Conservation (phyloP, 192 early-diverging fungal genomes). For the Chytriomyces sp. region DNA sequence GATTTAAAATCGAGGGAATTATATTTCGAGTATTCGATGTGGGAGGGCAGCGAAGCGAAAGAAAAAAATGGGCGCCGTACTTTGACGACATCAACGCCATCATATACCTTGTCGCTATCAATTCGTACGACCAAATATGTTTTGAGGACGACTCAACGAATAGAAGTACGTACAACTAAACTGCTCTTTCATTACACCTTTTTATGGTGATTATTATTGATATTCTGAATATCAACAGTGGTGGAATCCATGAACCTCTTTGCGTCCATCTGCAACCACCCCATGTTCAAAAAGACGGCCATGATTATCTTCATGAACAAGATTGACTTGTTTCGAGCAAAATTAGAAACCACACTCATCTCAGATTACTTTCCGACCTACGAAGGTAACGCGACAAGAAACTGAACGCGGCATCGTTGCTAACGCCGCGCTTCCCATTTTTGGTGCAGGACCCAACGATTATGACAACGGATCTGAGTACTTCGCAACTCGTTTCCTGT, state of each 20-base stretch:
- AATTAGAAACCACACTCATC: conserved; percentile 45
- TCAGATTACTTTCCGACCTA: conserved; percentile 55
- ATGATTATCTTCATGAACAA: conserved; percentile 67
- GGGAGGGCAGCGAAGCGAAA: conserved; percentile 67
- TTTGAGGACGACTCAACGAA: conserved; percentile 69
- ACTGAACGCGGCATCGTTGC: background rate
- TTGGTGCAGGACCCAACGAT: conserved; percentile 46
- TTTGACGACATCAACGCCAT: conserved; percentile 75
- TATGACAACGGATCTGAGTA: conserved; percentile 56
- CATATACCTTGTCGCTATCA: conserved; percentile 71
- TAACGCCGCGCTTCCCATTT: background rate
- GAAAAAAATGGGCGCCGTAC: conserved; percentile 74
- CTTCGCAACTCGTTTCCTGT: conserved; percentile 51
- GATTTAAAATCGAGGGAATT: conserved; percentile 65
- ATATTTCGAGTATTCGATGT: conserved; percentile 73
- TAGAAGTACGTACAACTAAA: conserved; percentile 44
- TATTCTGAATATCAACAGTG: conserved; percentile 29
- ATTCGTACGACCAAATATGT: conserved; percentile 67
- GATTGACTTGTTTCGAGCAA: conserved; percentile 58
- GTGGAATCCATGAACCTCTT: conserved; percentile 58
- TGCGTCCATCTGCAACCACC: conserved; percentile 55
- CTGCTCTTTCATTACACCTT: background rate
- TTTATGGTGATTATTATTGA: background rate
- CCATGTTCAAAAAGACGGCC: conserved; percentile 52
- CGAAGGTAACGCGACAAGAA: conserved; percentile 39